These are phyloP conservation scores for Botrytis tulipae DNA, from an alignment of 2,329 filamentous ascomycete genomes.

Conservation along the genomic window DNA sequence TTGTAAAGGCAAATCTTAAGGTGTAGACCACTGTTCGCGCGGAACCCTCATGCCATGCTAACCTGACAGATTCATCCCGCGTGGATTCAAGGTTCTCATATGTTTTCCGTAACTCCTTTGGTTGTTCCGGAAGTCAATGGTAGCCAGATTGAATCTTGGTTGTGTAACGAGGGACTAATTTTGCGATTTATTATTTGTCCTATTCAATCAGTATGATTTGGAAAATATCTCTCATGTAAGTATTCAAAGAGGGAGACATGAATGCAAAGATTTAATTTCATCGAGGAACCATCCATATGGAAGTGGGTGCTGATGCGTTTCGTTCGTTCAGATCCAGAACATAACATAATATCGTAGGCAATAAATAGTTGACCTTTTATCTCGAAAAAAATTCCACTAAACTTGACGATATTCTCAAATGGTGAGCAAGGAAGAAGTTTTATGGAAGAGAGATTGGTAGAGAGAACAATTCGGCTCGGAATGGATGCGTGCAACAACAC, in stretches of 20 bases:
- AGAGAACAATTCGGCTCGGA: background rate
- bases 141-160: background rate
- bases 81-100: background rate
- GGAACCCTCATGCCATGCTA: background rate
- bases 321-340: background rate
- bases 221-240: background rate
- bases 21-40: background rate
- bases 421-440: too few species aligned
- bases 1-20: background rate
- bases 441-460: background rate
- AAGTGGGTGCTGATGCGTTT: background rate
- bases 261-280: background rate
- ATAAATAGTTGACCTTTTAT: background rate
- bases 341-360: background rate
- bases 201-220: background rate
- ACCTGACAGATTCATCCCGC: background rate
- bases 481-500: background rate
- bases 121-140: background rate
- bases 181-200: accelerated
- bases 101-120: background rate
- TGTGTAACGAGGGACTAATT: background rate
- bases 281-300: background rate
- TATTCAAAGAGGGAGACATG: background rate
- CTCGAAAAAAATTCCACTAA: background rate
- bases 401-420: too few species aligned